These are phyloP conservation scores for Diaporthe sp. DNA, from an alignment of 2,329 filamentous ascomycete genomes.

Conservation along the genomic window DNA sequence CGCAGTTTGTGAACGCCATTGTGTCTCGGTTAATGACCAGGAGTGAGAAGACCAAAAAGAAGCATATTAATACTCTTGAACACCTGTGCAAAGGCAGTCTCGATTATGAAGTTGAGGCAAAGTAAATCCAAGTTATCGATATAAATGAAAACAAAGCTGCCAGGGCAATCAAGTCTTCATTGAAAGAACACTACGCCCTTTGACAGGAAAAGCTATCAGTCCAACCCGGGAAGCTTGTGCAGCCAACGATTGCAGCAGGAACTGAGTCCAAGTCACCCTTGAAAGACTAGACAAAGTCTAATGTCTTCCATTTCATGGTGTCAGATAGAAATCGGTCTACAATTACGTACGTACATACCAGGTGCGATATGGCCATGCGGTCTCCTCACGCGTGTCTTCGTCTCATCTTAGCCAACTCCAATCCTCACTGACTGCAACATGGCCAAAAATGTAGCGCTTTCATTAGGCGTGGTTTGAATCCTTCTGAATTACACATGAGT, in stretches of 20 bases:
- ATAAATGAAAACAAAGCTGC: neutral
- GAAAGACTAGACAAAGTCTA: neutral
- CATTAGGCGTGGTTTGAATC: neutral
- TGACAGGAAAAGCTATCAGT: neutral
- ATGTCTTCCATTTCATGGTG: neutral
- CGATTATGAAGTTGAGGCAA: neutral
- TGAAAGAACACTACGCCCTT: neutral
- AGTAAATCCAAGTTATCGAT: neutral
- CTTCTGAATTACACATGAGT: neutral
- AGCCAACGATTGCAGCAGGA: neutral
- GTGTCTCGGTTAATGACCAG: neutral
- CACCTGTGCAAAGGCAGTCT: neutral
- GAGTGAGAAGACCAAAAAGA: neutral
- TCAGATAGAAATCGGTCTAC: neutral
- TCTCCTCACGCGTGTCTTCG: neutral
- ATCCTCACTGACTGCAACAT: neutral
- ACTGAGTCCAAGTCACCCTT: neutral
- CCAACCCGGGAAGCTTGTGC: neutral
- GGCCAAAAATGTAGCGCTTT: accelerated
- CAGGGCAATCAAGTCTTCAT: neutral
- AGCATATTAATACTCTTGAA: neutral
- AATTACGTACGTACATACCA: neutral
- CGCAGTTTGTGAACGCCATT: neutral
- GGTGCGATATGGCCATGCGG: neutral
- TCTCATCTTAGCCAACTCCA: neutral